Evolutionary conservation across 1,284 basidiomycete species (phyloP).

Genomic region (Pascua sp.): DNA sequence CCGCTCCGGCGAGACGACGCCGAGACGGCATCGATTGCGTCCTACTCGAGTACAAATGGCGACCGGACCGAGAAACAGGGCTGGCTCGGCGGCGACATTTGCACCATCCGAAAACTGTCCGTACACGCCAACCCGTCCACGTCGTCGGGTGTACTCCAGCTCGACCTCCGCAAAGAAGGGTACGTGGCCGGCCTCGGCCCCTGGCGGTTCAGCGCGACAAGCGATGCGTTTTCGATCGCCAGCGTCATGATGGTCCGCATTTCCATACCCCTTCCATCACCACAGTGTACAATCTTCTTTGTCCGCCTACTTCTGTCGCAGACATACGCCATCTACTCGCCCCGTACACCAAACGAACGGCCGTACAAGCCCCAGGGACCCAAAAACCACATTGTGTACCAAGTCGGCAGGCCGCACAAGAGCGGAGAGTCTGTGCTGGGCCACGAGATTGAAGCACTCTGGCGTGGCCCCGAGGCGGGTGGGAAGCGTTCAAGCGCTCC

Average conservation of each 20-base stretch:
- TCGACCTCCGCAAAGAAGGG: slow-evolving; percentile 43
- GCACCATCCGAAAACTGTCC: slow-evolving; percentile 29
- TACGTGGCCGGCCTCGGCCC: slow-evolving; percentile 41
- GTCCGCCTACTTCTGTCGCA: slow-evolving; percentile 42
- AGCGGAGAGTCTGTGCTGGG: slow-evolving; percentile 29
- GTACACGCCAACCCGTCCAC: slow-evolving; percentile 42
- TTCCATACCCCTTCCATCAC: slow-evolving; percentile 33
- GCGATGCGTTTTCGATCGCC: slow-evolving; percentile 45
- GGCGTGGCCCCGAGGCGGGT: slow-evolving; percentile 35
- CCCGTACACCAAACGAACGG: slow-evolving; percentile 37
- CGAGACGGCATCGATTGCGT: slow-evolving; percentile 7
- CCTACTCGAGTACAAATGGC: slow-evolving; percentile 1
- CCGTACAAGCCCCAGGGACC: slow-evolving; percentile 32
- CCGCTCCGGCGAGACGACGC: slow-evolving; percentile 12
- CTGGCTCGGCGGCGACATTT: slow-evolving; percentile 45
- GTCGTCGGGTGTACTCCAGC: slow-evolving; percentile 27
- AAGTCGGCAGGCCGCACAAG: slow-evolving; percentile 33
- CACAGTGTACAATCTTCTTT: slow-evolving; percentile 43
- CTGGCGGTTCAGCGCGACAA: slow-evolving; percentile 39
- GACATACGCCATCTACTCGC: slow-evolving; percentile 36
- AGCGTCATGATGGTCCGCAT: slow-evolving; percentile 37
- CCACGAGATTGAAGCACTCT: slow-evolving; percentile 30
- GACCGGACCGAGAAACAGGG: slow-evolving; percentile 25
- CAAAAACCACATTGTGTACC: slow-evolving; percentile 36
- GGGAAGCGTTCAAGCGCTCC: slow-evolving; percentile 13